Percentiles rank a stretch among this genome's conserved stretches.
phyloP scores from a whole-genome alignment of 2,329 filamentous ascomycete genomes.

The Blastomyces percursus region DNA sequence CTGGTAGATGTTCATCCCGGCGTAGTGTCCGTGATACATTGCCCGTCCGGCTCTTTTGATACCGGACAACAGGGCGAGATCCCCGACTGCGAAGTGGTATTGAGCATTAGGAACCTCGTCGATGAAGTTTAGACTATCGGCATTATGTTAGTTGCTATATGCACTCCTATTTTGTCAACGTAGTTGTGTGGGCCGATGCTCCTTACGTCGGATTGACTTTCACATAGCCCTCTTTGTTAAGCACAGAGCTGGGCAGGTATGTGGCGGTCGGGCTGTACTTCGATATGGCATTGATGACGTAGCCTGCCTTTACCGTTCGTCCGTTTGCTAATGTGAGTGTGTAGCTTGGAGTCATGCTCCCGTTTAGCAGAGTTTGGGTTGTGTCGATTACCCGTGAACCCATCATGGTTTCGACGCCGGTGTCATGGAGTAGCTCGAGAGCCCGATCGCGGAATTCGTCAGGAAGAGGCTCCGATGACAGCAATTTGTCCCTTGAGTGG shows the following conservation, averaged over 20 bases:
- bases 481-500: constrained; percentile 58
- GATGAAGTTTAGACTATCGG: constrained; percentile 42
- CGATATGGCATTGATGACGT: constrained; percentile 58
- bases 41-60: constrained; percentile 65
- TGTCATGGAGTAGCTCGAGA: constrained; percentile 47
- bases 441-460: constrained; percentile 56
- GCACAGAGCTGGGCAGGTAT: constrained; percentile 47
- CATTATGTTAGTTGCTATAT: neutral
- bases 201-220: constrained; percentile 46
- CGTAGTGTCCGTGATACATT: constrained; percentile 56
- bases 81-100: constrained; percentile 57
- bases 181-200: neutral
- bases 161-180: neutral
- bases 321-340: constrained; percentile 51
- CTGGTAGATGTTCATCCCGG: constrained; percentile 56
- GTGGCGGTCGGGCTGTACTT: constrained; percentile 48
- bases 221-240: constrained; percentile 54
- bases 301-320: constrained; percentile 46
- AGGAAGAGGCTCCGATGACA: constrained; percentile 63
- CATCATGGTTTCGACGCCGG: constrained; percentile 55
- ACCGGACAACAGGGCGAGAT: constrained; percentile 56
- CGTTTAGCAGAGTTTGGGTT: constrained; percentile 35
- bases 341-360: constrained; percentile 30
- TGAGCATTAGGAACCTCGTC: constrained; percentile 44
- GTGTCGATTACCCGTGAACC: constrained; percentile 42